A percentile compares a stretch with the other conserved stretches of the same genome.
Evolutionary conservation across 176 grass and related monocot genomes (phyloP).

Genomic region (Luzula sylvatica): DNA sequence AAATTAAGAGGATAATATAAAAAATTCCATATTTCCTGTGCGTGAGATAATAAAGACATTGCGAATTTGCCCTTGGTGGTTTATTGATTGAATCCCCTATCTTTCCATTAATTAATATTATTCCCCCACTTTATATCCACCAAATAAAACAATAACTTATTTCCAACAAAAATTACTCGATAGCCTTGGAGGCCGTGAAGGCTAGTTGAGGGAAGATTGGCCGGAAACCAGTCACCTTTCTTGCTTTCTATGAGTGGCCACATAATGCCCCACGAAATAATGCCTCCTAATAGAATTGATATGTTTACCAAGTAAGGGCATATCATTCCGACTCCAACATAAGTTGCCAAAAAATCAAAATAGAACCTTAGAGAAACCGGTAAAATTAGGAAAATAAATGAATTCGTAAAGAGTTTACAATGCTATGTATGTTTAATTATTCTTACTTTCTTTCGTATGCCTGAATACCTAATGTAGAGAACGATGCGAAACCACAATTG

Average conservation of each 20-base stretch:
- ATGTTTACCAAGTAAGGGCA: conserved; percentile 39
- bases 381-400: background rate
- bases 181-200: conserved; percentile 70
- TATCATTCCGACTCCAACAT: conserved; percentile 51
- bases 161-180: conserved; percentile 33
- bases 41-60: too few relatives aligned
- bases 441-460: conserved; percentile 32
- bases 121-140: too few relatives aligned
- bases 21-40: conserved; percentile 22
- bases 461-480: conserved; percentile 28
- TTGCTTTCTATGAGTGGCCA: conserved; percentile 37
- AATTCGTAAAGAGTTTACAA: background rate
- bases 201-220: conserved; percentile 50
- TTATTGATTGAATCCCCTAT: too few relatives aligned
- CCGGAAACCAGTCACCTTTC: conserved; percentile 77
- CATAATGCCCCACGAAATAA: conserved; percentile 46
- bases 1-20: too few relatives aligned
- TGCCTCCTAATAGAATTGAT: conserved; percentile 40
- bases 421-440: background rate
- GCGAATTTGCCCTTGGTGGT: too few relatives aligned
- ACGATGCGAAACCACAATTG: conserved; percentile 24
- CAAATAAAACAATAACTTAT: too few relatives aligned
- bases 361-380: conserved; percentile 35
- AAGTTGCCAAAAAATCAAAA: conserved; percentile 53
- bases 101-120: too few relatives aligned